Evolutionary conservation across 1,284 basidiomycete genomes (phyloP), one percentile per base, ranked within the genome.

Genomic region (Tremellales sp.): DNA sequence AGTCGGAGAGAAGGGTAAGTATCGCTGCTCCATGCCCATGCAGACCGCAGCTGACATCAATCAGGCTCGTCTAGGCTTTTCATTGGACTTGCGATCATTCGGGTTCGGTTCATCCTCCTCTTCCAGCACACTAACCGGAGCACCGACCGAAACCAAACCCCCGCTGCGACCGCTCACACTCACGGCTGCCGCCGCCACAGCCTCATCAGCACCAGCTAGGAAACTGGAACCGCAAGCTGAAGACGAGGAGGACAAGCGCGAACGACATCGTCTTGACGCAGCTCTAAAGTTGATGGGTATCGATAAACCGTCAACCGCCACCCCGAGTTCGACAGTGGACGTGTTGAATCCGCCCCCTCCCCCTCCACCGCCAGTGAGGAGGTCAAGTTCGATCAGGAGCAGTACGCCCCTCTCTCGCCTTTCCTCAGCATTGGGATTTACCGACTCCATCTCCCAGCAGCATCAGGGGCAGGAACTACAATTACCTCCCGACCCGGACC

Each of bases 201-300:
- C 36, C 24, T 15, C 40, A 25, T 23, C 48, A 15, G 19, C 21
- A 24, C 40, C 41, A 39, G 67, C 58, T 7, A 59, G 66, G 37
- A 72, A 64, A 51, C 60, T 72, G 4, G 70, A 68, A 36, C 62
- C 86, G 84, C 61, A 90, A 80, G 77, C 81, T 36, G 90, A 94
- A 72, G 90, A 91, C 62, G 90, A 93, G 45, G 87, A 93, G 51
- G 90, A 94, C 62, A 79, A 82, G 42, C 80, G 80, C 52, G 90
- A 92, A 70, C 79, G 90, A 50, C 88, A 91, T 70, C 81, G 88
- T 13, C 76, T 92, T 51, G 79, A 87, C 61, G 89, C 89, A 11
- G 87, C 87, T 11, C 86, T 93, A 84, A 90, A 90, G 71, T 77
- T 93, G 26, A 89, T 92, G 87, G 90, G 90, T 8, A 87, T 92